phyloP scores from a whole-genome alignment of 2,329 filamentous ascomycete genomes.

The Ampelomyces quisqualis region DNA sequence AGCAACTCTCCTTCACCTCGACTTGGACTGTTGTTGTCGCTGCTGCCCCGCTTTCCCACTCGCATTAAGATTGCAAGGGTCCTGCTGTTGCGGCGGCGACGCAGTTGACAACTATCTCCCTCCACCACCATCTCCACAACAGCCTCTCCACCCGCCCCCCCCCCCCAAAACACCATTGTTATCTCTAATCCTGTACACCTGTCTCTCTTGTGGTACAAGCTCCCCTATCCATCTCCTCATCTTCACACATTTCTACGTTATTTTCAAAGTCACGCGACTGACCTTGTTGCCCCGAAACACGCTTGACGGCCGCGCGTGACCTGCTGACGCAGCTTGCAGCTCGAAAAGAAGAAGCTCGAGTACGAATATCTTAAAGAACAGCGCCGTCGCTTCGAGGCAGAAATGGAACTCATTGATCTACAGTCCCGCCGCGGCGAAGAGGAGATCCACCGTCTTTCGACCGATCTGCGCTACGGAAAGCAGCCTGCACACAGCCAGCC shows the following conservation, averaged over 20 bases:
- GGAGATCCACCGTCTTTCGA: conserved; percentile 81
- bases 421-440: conserved; percentile 80
- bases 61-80: conserved; percentile 15
- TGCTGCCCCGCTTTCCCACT: conserved; percentile 8
- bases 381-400: conserved; percentile 83
- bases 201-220: conserved; percentile 15
- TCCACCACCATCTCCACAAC: conserved; percentile 10
- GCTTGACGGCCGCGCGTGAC: conserved; percentile 18
- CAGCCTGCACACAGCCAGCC: conserved; percentile 72
- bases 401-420: conserved; percentile 86
- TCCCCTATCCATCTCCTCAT: conserved; percentile 10
- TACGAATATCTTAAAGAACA: conserved; percentile 90
- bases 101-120: conserved; percentile 7
- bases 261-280: conserved; percentile 7
- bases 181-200: conserved; percentile 20
- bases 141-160: conserved; percentile 5
- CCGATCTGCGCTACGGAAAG: conserved; percentile 71
- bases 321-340: conserved; percentile 54
- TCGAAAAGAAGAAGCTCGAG: conserved; percentile 91
- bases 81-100: conserved; percentile 11
- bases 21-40: conserved; percentile 9
- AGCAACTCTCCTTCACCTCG: conserved; percentile 43
- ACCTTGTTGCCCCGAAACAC: conserved; percentile 19
- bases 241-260: conserved; percentile 15
- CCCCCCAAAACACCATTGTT: conserved; percentile 13